phyloP scores from a whole-genome alignment of 768 basidiomycete genomes.

The Mycena pura region DNA sequence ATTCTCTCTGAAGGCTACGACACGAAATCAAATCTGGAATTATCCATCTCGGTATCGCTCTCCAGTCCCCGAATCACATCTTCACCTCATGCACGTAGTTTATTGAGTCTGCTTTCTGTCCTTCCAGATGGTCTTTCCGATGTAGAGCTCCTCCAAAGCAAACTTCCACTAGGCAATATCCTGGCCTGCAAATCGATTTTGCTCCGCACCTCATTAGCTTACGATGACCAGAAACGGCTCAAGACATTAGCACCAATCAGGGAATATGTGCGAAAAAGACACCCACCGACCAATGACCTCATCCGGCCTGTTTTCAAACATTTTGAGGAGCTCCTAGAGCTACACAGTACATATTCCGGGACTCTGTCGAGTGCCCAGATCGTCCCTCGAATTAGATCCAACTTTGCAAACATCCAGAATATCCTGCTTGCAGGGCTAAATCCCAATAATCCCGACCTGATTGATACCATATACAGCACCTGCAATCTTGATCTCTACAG shows the following conservation, averaged over 20 bases:
- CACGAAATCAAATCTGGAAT: no score
- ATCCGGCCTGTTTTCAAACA: background rate
- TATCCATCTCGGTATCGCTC: background rate
- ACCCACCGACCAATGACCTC: background rate
- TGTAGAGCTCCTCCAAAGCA: background rate
- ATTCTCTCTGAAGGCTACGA: no score
- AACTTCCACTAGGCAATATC: background rate
- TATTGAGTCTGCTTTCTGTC: background rate
- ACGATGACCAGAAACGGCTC: no score
- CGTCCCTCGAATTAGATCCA: background rate
- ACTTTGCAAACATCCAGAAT: background rate
- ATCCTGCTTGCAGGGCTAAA: background rate
- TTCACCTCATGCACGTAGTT: background rate
- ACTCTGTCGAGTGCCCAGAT: background rate
- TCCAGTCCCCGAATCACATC: background rate
- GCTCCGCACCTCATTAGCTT: background rate
- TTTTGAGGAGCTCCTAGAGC: background rate
- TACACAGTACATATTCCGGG: background rate
- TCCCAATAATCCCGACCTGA: background rate
- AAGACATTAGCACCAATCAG: no score
- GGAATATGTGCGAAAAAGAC: background rate
- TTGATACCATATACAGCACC: background rate
- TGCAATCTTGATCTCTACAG: background rate
- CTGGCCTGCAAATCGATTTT: background rate
- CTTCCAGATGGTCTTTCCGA: slow-evolving; percentile 1